Conservation (phyloP, 768 basidiomycete genomes). For the Agaricus bisporus region DNA sequence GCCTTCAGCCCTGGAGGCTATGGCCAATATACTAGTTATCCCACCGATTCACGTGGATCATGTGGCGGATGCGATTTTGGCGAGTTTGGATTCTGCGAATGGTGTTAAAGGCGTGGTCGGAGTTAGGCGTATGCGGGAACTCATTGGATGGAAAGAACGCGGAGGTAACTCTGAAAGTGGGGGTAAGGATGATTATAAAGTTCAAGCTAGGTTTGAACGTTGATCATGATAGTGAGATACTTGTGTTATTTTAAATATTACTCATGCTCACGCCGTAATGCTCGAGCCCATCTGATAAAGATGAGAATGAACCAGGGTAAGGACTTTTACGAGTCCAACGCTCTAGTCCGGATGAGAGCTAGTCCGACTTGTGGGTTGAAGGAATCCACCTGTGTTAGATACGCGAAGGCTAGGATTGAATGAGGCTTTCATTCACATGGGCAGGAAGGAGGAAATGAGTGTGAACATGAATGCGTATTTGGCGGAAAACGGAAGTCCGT, state of each 20-base stretch:
- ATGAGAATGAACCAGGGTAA: no score
- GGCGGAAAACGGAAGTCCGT: conserved; percentile 7
- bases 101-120: conserved; percentile 60
- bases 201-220: background rate
- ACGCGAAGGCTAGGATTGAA: background rate
- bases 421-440: background rate
- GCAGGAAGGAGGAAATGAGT: background rate
- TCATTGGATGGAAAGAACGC: conserved; percentile 57
- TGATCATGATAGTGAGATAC: background rate
- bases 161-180: conserved; percentile 10
- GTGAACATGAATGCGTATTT: background rate
- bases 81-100: conserved; percentile 44
- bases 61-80: conserved; percentile 79
- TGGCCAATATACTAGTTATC: conserved; percentile 76
- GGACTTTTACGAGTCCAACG: no score
- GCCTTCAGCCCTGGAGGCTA: conserved; percentile 47
- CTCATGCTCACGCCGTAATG: no score
- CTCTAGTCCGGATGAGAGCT: no score
- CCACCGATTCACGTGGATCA: conserved; percentile 96
- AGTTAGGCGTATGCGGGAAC: conserved; percentile 65
- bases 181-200: background rate
- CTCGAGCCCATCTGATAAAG: no score
- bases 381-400: background rate
- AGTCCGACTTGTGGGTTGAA: background rate
- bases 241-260: background rate